Percentiles rank a stretch among this genome's conserved stretches.
These are phyloP conservation scores for Brassica carinata DNA, from an alignment of 345 rosid species.

Conservation along the genomic window DNA sequence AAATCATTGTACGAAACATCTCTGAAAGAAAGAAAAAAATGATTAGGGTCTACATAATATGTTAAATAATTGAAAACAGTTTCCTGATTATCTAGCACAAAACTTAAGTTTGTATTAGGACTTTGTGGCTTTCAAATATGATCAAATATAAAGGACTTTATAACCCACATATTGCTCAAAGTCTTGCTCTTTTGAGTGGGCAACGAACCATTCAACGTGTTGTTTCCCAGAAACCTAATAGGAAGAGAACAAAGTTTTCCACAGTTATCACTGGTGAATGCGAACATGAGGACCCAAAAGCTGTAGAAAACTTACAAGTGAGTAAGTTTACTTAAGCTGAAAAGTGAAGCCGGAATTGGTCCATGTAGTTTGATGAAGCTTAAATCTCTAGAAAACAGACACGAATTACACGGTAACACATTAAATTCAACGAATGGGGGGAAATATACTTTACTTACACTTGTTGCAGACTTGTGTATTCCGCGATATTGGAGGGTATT, in stretches of 20 bases:
- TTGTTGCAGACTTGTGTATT: constrained; percentile 46
- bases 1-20: constrained; percentile 77
- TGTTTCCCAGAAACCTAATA: constrained; percentile 56
- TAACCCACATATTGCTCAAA: constrained; percentile 61
- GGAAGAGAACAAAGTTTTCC: constrained; percentile 19
- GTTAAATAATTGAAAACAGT: not conserved
- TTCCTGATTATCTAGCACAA: too few species aligned
- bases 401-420: not conserved
- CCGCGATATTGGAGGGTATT: constrained; percentile 58
- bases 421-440: not conserved
- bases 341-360: constrained; percentile 35
- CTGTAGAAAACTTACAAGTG: too few species aligned
- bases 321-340: constrained; percentile 19
- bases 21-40: constrained; percentile 41
- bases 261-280: not conserved
- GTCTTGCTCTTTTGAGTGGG: constrained; percentile 49
- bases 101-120: too few species aligned
- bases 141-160: too few species aligned
- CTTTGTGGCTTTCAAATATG: too few species aligned
- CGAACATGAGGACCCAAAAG: not conserved
- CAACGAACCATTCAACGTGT: constrained; percentile 53
- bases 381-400: constrained; percentile 35
- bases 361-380: constrained; percentile 42
- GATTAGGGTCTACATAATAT: not conserved
- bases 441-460: constrained; percentile 48